Conservation (phyloP, 768 basidiomycete species). For the Tricholoma bakamatsutake region DNA sequence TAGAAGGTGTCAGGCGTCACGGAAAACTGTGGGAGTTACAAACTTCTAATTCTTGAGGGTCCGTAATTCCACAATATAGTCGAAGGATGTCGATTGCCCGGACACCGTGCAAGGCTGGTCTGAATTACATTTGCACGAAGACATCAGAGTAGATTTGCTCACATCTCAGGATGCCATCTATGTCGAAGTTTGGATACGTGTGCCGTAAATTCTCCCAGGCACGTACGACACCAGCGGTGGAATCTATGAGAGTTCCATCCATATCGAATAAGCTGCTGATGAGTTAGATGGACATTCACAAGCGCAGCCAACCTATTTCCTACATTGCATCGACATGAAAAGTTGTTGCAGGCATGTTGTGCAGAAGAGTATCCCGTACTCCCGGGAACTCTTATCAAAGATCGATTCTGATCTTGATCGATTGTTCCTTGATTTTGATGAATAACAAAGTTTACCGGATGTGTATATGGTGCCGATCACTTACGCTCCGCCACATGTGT, state of each 20-base stretch:
- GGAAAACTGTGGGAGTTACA: background rate
- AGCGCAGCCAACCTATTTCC: conserved; percentile 6
- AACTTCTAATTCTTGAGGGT: conserved; percentile 65
- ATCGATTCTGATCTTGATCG: too few relatives aligned
- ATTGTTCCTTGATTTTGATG: too few relatives aligned
- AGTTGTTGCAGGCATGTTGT: conserved; percentile 28
- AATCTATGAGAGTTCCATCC: conserved; percentile 82
- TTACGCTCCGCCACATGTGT: too few relatives aligned
- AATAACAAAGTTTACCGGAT: too few relatives aligned
- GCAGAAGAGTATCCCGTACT: too few relatives aligned
- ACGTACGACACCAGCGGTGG: conserved; percentile 73
- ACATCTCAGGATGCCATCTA: conserved; percentile 59
- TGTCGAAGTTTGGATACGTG: conserved; percentile 62
- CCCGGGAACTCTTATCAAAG: too few relatives aligned
- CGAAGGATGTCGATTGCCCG: conserved; percentile 78
- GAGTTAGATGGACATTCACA: conserved; percentile 8
- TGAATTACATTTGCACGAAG: background rate
- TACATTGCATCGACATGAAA: conserved; percentile 41
- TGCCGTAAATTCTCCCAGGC: conserved; percentile 78
- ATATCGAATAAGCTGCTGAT: conserved; percentile 64
- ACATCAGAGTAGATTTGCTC: conserved; percentile 17
- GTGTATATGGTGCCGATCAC: too few relatives aligned
- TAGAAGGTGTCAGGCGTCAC: background rate
- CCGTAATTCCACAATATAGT: conserved; percentile 62
- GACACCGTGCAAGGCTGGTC: conserved; percentile 71